phyloP scores from a whole-genome alignment of 108 stramenopile species.

The Aurantiochytrium sp. region DNA sequence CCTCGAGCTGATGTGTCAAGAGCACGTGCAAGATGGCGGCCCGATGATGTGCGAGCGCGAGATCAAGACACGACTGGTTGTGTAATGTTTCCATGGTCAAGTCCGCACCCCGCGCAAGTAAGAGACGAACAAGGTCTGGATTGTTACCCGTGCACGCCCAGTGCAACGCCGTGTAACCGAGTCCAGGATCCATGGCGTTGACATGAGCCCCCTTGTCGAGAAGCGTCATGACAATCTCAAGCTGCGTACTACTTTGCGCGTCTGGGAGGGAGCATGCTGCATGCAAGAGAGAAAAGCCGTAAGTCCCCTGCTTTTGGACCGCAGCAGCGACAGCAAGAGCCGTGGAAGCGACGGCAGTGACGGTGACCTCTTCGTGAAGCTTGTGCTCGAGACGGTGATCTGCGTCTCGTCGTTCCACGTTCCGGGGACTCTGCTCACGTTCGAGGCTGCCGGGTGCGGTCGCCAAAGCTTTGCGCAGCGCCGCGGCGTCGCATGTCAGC shows the following conservation, averaged over 20 bases:
- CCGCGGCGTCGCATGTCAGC: background rate
- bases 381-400: too few species aligned
- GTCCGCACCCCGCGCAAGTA: background rate
- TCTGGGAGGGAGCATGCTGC: background rate
- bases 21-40: background rate
- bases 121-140: background rate
- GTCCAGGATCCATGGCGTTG: background rate
- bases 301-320: background rate
- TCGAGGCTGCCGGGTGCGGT: too few species aligned
- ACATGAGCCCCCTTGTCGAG: background rate
- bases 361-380: background rate
- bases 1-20: background rate
- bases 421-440: too few species aligned
- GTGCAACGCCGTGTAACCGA: background rate
- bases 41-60: background rate
- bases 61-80: background rate
- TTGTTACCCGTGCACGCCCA: background rate
- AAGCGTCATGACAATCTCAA: background rate
- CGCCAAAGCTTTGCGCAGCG: background rate
- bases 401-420: too few species aligned
- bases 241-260: background rate
- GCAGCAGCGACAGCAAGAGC: background rate
- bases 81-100: background rate
- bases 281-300: background rate
- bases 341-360: background rate